These are phyloP conservation scores for Schizosaccharomyces osmophilus DNA, from an alignment of 805 yeast species.

Conservation along the genomic window DNA sequence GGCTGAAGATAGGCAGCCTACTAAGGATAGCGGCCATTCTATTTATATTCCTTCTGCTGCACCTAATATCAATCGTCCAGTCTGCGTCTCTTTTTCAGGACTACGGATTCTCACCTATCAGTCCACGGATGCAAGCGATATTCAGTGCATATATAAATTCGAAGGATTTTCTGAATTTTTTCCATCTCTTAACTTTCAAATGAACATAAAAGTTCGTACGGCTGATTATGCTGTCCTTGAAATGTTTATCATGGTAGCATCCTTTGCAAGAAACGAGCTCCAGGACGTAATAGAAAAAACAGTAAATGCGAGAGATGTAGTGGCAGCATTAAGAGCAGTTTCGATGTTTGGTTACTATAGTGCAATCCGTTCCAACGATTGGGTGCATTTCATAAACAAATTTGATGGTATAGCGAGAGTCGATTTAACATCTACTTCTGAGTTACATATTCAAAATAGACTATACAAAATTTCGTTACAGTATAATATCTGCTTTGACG, in stretches of 20 bases:
- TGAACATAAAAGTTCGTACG: not conserved
- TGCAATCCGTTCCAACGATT: not conserved
- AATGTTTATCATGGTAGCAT: not conserved
- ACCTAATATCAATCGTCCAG: not conserved
- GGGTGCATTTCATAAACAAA: not conserved
- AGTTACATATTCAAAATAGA: not conserved
- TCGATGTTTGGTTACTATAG: not conserved
- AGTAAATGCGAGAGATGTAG: not conserved
- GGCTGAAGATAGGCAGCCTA: not conserved
- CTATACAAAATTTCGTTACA: not conserved
- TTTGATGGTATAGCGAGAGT: not conserved
- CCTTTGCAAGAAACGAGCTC: not conserved
- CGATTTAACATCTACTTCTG: not conserved
- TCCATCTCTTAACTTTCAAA: not conserved
- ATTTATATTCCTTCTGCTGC: too few relatives aligned
- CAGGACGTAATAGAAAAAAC: not conserved
- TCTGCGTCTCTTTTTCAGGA: not conserved
- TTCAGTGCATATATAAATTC: not conserved
- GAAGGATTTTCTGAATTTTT: not conserved
- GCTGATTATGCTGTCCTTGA: not conserved
- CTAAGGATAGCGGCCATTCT: not conserved
- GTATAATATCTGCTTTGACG: not conserved
- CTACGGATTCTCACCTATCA: too few relatives aligned
- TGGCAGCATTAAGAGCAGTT: not conserved
- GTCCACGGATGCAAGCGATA: too few relatives aligned